Conservation (phyloP, 306 rosid genomes). For the Hippophae gyantsensis region DNA sequence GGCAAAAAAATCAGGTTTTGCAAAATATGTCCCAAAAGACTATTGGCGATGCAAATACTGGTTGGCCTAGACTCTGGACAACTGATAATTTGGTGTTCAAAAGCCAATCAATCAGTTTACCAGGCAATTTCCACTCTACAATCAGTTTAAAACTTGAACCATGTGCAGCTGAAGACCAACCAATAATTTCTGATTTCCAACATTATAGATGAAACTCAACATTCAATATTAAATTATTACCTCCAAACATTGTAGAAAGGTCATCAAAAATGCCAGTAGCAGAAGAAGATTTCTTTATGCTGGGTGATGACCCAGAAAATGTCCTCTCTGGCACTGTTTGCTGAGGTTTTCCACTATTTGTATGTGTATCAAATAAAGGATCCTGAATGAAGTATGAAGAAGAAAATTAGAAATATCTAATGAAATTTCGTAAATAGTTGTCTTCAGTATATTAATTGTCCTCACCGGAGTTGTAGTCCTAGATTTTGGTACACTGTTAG, state of each 20-base stretch:
- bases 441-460: conserved; percentile 10
- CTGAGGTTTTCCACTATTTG: conserved; percentile 22
- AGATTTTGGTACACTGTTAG: conserved; percentile 83
- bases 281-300: conserved; percentile 49
- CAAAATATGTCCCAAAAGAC: neutral
- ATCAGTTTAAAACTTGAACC: too few species aligned
- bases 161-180: too few species aligned
- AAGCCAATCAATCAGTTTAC: too few species aligned
- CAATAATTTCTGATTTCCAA: too few species aligned
- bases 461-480: conserved; percentile 54
- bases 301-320: conserved; percentile 37
- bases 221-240: conserved; percentile 33
- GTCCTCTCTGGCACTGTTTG: conserved; percentile 37
- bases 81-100: too few species aligned
- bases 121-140: too few species aligned
- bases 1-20: conserved; percentile 2
- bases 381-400: conserved; percentile 40
- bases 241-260: conserved; percentile 56
- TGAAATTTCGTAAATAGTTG: conserved; percentile 14
- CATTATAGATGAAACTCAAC: conserved; percentile 5
- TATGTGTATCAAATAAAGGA: conserved; percentile 19
- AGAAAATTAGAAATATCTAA: conserved; percentile 21
- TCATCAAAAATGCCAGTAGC: conserved; percentile 41
- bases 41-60: neutral
- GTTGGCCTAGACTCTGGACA: too few species aligned